Base-by-base conservation (phyloP, 2,329 filamentous ascomycete species). In the Lecanicillium sp. region DNA sequence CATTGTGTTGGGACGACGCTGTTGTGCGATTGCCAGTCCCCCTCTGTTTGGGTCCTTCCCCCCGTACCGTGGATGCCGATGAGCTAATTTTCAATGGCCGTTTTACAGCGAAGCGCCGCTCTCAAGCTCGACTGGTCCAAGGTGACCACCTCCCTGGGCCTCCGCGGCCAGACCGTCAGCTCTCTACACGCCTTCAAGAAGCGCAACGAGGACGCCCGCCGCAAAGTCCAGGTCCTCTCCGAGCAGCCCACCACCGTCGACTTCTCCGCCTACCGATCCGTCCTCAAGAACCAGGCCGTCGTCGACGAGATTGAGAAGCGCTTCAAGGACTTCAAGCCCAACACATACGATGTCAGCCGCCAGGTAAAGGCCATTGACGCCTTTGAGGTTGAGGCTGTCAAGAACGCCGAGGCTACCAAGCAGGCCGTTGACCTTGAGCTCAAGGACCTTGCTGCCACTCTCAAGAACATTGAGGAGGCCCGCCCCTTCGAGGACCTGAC, bases 81-180 rank as follows among this genome's bases (percentile, higher is more conserved):
- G 71, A 74, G 71, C 72, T 75, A 74, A 75, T 74, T 74, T 70
- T 58, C 50, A 51, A 44, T 50, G 48, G 50, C 45, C 38, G 36
- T 41, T 43, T 46, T 48, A 65, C 66, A 96, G 90, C 85, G 88
- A 78, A 95, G 87, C 79, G 89, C 90, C 75, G 89, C 90, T 69
- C 80, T 94, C 70, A 98, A 96, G 80, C 80, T 98, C 77, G 92
- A 98, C 82, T 98, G 92, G 92, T 80, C 80, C 71, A 92, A 94
- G 73, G 80, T 98, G 60, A 83, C 83, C 69, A 80, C 78, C 70
- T 94, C 90, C 61, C 88, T 98, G 58, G 90, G 90, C 65, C 87
- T 98, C 66, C 86, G 86, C 67, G 92, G 92, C 65, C 85, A 88
- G 73, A 98, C 92, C 53, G 89, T 86, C 53, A 71, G 83, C 57